Evolutionary conservation across 1,139 yeast genomes (phyloP).

Genomic region (Magnusiomyces fungicola): DNA sequence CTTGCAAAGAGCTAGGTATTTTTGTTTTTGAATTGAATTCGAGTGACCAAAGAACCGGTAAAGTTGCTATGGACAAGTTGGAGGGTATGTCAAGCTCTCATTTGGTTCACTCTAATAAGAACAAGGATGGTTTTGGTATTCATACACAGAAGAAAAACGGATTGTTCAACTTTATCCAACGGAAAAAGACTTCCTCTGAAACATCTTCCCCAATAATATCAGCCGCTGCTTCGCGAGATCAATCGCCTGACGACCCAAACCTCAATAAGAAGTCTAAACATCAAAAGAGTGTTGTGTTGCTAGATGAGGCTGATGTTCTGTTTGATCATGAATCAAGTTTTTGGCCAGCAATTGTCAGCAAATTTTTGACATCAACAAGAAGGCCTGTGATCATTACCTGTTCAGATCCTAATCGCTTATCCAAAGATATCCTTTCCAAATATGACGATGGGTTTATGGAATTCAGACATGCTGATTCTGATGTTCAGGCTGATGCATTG

Average conservation of each 20-base stretch:
- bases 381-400: constrained; percentile 81
- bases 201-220: too few relatives aligned
- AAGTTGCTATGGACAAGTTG: constrained; percentile 56
- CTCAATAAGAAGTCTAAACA: not conserved
- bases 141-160: too few relatives aligned
- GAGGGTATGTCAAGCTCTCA: constrained; percentile 83
- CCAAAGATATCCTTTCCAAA: constrained; percentile 6
- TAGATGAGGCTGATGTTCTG: constrained; percentile 81
- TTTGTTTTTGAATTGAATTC: constrained; percentile 80
- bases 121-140: not conserved
- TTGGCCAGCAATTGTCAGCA: constrained; percentile 61
- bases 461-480: constrained; percentile 24
- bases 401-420: constrained; percentile 36
- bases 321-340: constrained; percentile 75
- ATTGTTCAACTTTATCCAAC: too few relatives aligned
- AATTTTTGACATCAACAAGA: constrained; percentile 56
- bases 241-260: too few relatives aligned
- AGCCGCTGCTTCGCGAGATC: too few relatives aligned
- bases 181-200: too few relatives aligned
- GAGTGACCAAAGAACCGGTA: constrained; percentile 62
- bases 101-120: constrained; percentile 44
- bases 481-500: constrained; percentile 30
- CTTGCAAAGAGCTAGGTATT: constrained; percentile 56
- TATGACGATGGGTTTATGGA: constrained; percentile 25
- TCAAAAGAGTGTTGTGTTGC: constrained; percentile 60